Conservation (phyloP, 1,284 basidiomycete species). For the Apiotrichum siamense region DNA sequence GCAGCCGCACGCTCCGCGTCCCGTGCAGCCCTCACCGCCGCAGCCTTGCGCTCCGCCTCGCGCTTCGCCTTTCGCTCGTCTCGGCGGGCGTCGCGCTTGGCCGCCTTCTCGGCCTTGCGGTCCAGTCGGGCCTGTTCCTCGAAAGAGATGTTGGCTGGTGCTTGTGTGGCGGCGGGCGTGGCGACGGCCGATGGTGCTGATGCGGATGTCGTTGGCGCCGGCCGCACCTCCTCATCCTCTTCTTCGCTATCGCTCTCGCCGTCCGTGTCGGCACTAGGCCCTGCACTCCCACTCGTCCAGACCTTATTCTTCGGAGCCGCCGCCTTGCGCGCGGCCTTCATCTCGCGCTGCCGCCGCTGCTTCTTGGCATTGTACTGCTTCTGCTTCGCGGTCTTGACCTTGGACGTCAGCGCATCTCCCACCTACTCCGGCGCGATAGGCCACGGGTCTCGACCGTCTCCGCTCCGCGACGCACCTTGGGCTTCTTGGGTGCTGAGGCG, state of each 20-base stretch:
- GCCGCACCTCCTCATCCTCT: conserved; percentile 9
- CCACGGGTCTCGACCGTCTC: no score
- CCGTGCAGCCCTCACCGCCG: neutral
- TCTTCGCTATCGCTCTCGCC: neutral
- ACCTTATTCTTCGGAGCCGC: conserved; percentile 41
- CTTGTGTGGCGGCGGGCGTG: neutral
- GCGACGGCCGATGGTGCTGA: neutral
- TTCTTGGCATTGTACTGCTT: conserved; percentile 62
- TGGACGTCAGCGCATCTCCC: conserved; percentile 5
- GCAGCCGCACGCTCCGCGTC: neutral
- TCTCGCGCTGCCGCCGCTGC: conserved; percentile 57
- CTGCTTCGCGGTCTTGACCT: conserved; percentile 51
- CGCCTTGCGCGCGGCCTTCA: conserved; percentile 48
- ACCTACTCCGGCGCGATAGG: no score
- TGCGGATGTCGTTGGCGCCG: neutral
- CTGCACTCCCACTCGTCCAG: conserved; percentile 12
- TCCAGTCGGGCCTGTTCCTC: conserved; percentile 7
- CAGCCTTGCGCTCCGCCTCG: neutral
- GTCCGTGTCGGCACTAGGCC: conserved; percentile 16
- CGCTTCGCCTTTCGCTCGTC: neutral
- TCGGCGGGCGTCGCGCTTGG: neutral
- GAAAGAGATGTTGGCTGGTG: neutral
- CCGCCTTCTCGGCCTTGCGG: conserved; percentile 8
- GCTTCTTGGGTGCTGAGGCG: conserved; percentile 12
- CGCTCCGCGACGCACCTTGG: no score